Base-by-base conservation (phyloP, 2,329 filamentous ascomycete genomes). In the Aspergillus transmontanensis region DNA sequence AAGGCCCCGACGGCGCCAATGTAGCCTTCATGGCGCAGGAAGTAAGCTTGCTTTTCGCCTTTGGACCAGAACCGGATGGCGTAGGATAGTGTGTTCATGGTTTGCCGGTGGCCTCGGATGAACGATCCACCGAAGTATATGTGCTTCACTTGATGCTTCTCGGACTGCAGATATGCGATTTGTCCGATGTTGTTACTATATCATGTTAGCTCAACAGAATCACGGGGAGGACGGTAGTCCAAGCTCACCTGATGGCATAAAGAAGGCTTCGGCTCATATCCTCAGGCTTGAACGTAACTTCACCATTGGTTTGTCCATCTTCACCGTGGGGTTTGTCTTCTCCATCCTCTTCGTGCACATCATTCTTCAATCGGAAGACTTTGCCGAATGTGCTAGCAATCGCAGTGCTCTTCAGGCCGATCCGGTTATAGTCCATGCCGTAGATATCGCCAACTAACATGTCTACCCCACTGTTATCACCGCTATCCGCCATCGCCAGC, bases 91-190 rank as follows among this genome's bases (percentile, higher is more conserved):
- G 95, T 98, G 78, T 98, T 96, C 87, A 99, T 99, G 14, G 95
- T 99, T 80, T 98, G 95, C 19, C 91, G 89, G 78, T 99, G 95
- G 46, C 95, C 95, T 48, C 95, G 89, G 75, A 99, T 98, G 76
- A 98, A 99, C 7, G 91, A 95, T 28, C 95, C 95, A 26, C 95
- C 95, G 78, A 99, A 99, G 82, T 99, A 99, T 65, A 99, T 98
- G 73, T 94, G 89, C 66, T 92, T 90, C 30, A 98, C 84, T 53
- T 90, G 87, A 80, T 99, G 94, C 74, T 97, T 95, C 76, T 97
- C 94, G 6, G 93, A 95, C 76, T 98, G 95, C n/a, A 99, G 84
- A 77, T 95, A 97, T 50, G 95, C 93, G 71, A 99, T 96, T 81
- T 99, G 95, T 19, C 95, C 95, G 67, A 98, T 97, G 79, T 98